Conservation (phyloP, 805 yeast genomes). For the Brettanomyces bruxellensis region DNA sequence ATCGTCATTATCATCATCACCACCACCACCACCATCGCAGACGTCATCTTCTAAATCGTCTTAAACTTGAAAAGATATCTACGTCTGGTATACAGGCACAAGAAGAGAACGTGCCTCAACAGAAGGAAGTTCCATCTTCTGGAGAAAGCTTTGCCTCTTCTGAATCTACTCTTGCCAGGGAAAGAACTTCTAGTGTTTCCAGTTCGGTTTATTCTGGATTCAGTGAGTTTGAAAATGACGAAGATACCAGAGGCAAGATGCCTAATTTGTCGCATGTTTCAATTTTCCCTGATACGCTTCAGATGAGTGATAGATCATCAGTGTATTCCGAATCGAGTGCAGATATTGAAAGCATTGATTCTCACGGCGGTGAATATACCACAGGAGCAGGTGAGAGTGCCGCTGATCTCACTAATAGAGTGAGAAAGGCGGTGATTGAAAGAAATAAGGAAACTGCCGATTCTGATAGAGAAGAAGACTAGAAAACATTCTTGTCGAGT, state of each 20-base stretch:
- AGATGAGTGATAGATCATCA: slow-evolving; percentile 12
- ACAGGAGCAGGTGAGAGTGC: slow-evolving; percentile 2
- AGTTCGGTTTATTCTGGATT: slow-evolving; percentile 22
- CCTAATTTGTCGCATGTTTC: slow-evolving; percentile 25
- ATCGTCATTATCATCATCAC: not conserved
- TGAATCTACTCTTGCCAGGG: slow-evolving; percentile 3
- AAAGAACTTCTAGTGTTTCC: slow-evolving; percentile 6
- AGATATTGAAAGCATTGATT: not conserved
- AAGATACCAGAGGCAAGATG: slow-evolving; percentile 9
- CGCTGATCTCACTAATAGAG: slow-evolving; percentile 8
- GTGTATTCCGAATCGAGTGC: slow-evolving; percentile 1
- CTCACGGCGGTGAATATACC: not conserved
- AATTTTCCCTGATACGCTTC: slow-evolving; percentile 24
- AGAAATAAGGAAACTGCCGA: slow-evolving; percentile 8
- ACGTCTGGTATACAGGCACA: not conserved
- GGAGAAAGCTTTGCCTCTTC: slow-evolving; percentile 1
- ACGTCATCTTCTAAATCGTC: not conserved
- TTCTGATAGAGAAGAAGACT: not conserved
- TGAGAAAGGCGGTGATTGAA: slow-evolving; percentile 18
- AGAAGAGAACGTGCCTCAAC: no score
- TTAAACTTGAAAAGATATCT: not conserved
- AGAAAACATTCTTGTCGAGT: no score
- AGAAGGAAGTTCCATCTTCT: not conserved
- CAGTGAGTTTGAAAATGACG: slow-evolving; percentile 10
- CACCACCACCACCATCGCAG: not conserved